phyloP scores from a whole-genome alignment of 202 grass and related monocot genomes.

The Musa balbisiana region DNA sequence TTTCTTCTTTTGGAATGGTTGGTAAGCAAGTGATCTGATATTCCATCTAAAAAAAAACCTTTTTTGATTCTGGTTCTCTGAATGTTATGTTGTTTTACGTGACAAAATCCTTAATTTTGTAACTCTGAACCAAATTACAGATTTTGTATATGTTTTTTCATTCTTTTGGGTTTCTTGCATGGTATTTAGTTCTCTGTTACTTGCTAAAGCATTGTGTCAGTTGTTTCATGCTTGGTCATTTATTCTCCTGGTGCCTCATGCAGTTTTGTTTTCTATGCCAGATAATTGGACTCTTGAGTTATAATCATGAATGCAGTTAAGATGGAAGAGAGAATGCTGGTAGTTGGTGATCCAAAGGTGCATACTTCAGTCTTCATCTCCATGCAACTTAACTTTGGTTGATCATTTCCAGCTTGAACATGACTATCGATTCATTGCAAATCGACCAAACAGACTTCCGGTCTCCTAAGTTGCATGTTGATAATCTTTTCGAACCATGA shows the following conservation, averaged over 20 bases:
- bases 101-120: neutral
- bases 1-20: no score
- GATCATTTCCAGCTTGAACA: no score
- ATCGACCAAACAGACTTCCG: neutral
- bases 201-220: no score
- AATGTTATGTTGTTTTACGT: neutral
- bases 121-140: no score
- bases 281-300: constrained; percentile 35
- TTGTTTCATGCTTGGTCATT: neutral
- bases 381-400: neutral
- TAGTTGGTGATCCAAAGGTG: constrained; percentile 86
- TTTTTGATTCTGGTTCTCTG: no score
- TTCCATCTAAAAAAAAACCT: no score
- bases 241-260: neutral
- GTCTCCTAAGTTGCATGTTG: neutral
- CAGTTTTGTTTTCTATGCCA: constrained; percentile 21
- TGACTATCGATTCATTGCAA: no score
- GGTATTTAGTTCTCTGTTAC: no score
- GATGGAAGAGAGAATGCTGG: constrained; percentile 48
- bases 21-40: no score
- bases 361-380: constrained; percentile 13
- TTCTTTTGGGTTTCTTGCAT: neutral
- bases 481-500: neutral
- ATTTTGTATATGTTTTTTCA: no score
- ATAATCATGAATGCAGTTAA: constrained; percentile 52